phyloP scores from a whole-genome alignment of 257 asterid genomes.

The Knoxia roxburghii region DNA sequence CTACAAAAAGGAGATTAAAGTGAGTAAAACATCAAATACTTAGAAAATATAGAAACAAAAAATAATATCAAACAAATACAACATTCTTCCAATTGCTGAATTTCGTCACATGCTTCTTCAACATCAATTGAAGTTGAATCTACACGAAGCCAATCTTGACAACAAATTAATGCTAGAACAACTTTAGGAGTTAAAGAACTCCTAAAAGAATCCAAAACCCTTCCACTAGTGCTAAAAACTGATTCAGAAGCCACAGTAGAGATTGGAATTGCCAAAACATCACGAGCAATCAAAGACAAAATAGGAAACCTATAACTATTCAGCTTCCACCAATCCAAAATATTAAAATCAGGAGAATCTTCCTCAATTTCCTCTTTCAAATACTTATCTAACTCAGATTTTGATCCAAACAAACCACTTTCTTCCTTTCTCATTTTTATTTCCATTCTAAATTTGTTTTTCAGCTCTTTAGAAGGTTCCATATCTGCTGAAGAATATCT shows the following conservation, averaged over 20 bases:
- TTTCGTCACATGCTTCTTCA: too few relatives aligned
- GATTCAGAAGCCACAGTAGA: constrained; percentile 2
- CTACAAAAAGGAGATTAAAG: too few relatives aligned
- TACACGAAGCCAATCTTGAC: background rate
- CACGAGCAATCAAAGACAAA: background rate
- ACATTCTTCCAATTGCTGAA: too few relatives aligned
- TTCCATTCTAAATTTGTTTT: too few relatives aligned
- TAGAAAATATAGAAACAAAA: too few relatives aligned
- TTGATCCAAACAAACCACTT: too few relatives aligned
- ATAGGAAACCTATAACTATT: background rate
- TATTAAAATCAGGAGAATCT: background rate
- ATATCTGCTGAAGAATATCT: too few relatives aligned
- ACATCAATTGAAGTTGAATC: too few relatives aligned
- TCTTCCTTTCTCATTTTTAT: background rate
- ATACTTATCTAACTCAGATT: background rate
- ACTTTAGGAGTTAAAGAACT: constrained; percentile 1
- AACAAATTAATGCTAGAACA: background rate
- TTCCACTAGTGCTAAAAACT: background rate
- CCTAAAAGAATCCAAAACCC: background rate
- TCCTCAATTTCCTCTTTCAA: background rate
- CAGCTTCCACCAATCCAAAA: background rate
- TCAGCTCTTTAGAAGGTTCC: too few relatives aligned
- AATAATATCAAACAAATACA: too few relatives aligned
- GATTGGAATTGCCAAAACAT: background rate
- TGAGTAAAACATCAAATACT: too few relatives aligned